Base-by-base conservation (phyloP, 1,139 yeast genomes). In the Geotrichum reessii region DNA sequence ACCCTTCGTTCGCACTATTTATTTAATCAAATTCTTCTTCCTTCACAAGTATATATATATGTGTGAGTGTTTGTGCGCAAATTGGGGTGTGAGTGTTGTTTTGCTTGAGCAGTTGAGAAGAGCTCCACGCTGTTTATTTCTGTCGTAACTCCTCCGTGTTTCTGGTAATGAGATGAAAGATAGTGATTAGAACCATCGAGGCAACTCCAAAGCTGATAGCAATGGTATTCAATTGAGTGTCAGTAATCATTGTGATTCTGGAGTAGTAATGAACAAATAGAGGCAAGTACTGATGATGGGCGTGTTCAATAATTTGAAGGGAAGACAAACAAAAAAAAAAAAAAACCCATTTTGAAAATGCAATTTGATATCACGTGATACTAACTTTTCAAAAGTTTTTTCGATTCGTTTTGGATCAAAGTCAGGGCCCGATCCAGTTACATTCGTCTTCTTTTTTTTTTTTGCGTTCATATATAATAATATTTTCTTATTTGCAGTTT, bases 151-250 rank as follows among this genome's bases (percentile, higher is more conserved):
- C 55, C 40, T 62, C 62, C 14, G 66, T 53, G 59, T 72, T 73
- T 28, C 79, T 74, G 44, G 74, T 70, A 49, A 81, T 71, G 50
- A 78, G 71, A 66, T 89, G 95, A 73, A 86, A 91, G 4, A 86
- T 76, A 55, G 88, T 74, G 55, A 91, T 87, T 65, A 91, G 78
- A 2, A 83, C 78, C 71, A 90, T 81, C 59, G 95, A 84, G 12
- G 83, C 74, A 60, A 89, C 72, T 6, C 97, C 97, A 67, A 87
- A 85, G n/a, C 83, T 74, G 57, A 88, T 79, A 57, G 90, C 95
- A 57, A 89, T 77, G 53, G 82, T 76, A 71, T 90, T 84, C 71
- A 91, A 81, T 73, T 90, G 93, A 61, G 78, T 77, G 77, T 90
- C 97, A 24, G 87, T 78, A 68, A 91, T 91, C 97, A 90, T 91